Evolutionary conservation across 805 yeast species (phyloP).

Genomic region (Candida bentonensis): DNA sequence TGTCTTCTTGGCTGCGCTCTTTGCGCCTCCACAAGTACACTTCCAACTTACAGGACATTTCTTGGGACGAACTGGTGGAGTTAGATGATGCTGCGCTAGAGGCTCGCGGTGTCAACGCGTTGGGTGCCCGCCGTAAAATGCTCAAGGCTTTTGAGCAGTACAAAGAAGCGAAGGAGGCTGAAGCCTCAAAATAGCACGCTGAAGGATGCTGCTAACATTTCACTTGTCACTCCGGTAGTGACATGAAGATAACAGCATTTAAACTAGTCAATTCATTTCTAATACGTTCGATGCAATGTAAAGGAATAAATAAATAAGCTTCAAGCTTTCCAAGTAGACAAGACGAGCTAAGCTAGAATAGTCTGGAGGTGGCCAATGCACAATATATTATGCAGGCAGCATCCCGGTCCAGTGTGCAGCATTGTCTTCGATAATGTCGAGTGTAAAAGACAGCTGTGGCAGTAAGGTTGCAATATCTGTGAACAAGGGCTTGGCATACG

Average conservation of each 20-base stretch:
- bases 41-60: slow-evolving; percentile 55
- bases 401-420: slow-evolving; percentile 38
- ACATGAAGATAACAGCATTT: neutral
- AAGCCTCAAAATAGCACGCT: too few relatives aligned
- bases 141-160: slow-evolving; percentile 72
- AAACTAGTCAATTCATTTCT: neutral
- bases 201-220: too few relatives aligned
- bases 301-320: slow-evolving; percentile 1
- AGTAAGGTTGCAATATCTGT: slow-evolving; percentile 43
- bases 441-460: slow-evolving; percentile 37
- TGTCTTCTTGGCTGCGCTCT: slow-evolving; percentile 86
- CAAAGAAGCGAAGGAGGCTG: neutral
- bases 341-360: too few relatives aligned
- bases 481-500: slow-evolving; percentile 72
- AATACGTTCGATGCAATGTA: slow-evolving; percentile 1
- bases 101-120: slow-evolving; percentile 73
- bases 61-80: slow-evolving; percentile 69
- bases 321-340: too few relatives aligned
- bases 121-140: slow-evolving; percentile 91
- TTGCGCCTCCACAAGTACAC: slow-evolving; percentile 90
- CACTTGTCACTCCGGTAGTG: neutral
- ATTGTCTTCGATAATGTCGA: slow-evolving; percentile 39
- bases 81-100: slow-evolving; percentile 58
- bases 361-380: too few relatives aligned
- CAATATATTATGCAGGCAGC: slow-evolving; percentile 2